Evolutionary conservation across 164 flowering plant genomes (phyloP).

Genomic region (Saururus chinensis): DNA sequence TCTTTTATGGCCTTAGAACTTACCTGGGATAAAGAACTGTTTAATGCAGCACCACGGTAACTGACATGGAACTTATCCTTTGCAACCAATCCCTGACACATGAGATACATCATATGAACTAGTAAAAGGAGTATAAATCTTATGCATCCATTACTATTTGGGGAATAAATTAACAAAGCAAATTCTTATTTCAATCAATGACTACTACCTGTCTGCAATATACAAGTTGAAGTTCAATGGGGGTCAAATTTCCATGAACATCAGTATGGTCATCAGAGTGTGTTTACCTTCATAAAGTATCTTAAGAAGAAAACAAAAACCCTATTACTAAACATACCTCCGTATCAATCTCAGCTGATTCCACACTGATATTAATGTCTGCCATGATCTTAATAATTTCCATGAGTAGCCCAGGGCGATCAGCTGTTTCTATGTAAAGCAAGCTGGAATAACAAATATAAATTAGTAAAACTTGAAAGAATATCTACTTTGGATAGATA

Average conservation of each 20-base stretch:
- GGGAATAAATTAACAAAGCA: neutral
- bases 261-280: neutral
- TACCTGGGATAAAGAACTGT: slow-evolving; percentile 75
- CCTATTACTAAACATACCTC: slow-evolving; percentile 35
- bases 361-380: slow-evolving; percentile 73
- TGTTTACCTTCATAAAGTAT: neutral
- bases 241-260: neutral
- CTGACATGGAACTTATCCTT: slow-evolving; percentile 89
- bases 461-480: too few species aligned
- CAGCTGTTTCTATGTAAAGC: slow-evolving; percentile 92
- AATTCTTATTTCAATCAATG: too few species aligned
- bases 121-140: neutral
- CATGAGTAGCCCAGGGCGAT: slow-evolving; percentile 76
- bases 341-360: slow-evolving; percentile 94
- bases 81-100: slow-evolving; percentile 34
- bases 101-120: neutral
- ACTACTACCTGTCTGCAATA: too few species aligned
- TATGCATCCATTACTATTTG: neutral
- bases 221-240: neutral
- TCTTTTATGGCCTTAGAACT: neutral
- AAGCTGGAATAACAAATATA: slow-evolving; percentile 34
- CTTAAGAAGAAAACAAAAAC: neutral
- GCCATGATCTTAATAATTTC: slow-evolving; percentile 72
- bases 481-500: too few species aligned
- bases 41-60: slow-evolving; percentile 74